phyloP scores from a whole-genome alignment of 176 grass and related monocot genomes.

The Pontederia paniculata region DNA sequence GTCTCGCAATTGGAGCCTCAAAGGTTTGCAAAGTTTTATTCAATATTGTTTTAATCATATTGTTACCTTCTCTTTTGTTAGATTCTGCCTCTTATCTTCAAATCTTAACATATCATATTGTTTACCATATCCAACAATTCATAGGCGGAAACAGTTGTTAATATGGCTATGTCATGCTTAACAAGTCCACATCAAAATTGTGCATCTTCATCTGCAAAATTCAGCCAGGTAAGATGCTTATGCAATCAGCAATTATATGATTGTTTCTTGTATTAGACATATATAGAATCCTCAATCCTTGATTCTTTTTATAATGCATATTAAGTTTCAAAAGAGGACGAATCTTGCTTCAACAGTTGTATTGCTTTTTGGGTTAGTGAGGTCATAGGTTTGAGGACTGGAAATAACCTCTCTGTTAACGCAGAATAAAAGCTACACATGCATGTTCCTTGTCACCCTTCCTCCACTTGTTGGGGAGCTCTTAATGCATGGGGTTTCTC shows the following conservation, averaged over 20 bases:
- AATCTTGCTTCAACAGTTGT: too few relatives aligned
- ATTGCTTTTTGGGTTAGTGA: too few relatives aligned
- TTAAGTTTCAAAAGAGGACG: too few relatives aligned
- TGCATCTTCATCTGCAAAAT: constrained; percentile 29
- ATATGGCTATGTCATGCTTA: constrained; percentile 45
- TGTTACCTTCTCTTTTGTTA: not conserved
- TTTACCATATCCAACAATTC: constrained; percentile 6
- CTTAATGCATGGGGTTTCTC: too few relatives aligned
- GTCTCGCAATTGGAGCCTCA: constrained; percentile 53
- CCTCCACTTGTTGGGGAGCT: too few relatives aligned
- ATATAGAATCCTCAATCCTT: not conserved
- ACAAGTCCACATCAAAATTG: constrained; percentile 38
- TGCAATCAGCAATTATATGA: constrained; percentile 16
- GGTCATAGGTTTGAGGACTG: too few relatives aligned
- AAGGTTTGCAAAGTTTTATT: constrained; percentile 40
- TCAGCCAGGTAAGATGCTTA: constrained; percentile 43
- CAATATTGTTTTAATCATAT: not conserved
- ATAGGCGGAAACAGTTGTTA: constrained; percentile 57
- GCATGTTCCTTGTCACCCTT: too few relatives aligned
- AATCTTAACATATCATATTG: constrained; percentile 1
- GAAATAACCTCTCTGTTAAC: too few relatives aligned
- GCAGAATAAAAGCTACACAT: too few relatives aligned
- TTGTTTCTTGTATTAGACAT: not conserved
- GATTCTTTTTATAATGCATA: too few relatives aligned
- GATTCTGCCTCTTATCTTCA: constrained; percentile 13